Conservation (phyloP, 805 yeast species). For the Nakazawaea ishiwadae region DNA sequence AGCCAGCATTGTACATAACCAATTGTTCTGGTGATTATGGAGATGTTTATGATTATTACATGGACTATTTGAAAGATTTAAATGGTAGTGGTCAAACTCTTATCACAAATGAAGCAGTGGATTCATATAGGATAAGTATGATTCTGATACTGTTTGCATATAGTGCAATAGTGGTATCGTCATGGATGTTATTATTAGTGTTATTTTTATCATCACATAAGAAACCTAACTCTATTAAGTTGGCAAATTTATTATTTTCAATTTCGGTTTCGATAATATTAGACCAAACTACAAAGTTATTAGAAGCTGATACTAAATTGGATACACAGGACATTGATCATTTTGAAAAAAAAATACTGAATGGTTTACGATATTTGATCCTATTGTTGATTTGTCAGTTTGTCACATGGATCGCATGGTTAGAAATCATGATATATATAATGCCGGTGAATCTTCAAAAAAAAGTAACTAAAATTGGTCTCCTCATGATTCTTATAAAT, state of each 20-base stretch:
- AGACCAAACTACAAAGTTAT: conserved; percentile 36
- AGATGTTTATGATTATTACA: background rate
- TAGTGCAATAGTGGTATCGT: conserved; percentile 50
- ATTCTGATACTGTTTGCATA: conserved; percentile 45
- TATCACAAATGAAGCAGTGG: conserved; percentile 15
- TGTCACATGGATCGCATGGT: conserved; percentile 49
- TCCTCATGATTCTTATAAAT: conserved; percentile 25
- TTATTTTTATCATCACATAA: conserved; percentile 49
- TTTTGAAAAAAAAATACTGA: conserved; percentile 33
- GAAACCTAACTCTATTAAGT: conserved; percentile 52
- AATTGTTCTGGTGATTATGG: conserved; percentile 32
- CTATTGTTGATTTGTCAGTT: conserved; percentile 36
- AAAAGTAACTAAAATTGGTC: conserved; percentile 27
- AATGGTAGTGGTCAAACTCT: too few relatives aligned
- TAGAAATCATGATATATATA: conserved; percentile 43
- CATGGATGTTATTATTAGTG: conserved; percentile 68
- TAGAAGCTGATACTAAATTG: conserved; percentile 43
- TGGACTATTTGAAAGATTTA: conserved; percentile 14
- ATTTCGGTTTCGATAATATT: conserved; percentile 49
- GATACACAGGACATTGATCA: conserved; percentile 50
- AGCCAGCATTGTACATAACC: conserved; percentile 42
- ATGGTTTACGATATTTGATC: conserved; percentile 31
- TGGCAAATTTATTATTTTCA: conserved; percentile 56
- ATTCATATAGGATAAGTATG: conserved; percentile 32
- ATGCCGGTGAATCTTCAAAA: conserved; percentile 26